Evolutionary conservation across 2,329 filamentous ascomycete genomes (phyloP).

Genomic region (Pyricularia sp.): DNA sequence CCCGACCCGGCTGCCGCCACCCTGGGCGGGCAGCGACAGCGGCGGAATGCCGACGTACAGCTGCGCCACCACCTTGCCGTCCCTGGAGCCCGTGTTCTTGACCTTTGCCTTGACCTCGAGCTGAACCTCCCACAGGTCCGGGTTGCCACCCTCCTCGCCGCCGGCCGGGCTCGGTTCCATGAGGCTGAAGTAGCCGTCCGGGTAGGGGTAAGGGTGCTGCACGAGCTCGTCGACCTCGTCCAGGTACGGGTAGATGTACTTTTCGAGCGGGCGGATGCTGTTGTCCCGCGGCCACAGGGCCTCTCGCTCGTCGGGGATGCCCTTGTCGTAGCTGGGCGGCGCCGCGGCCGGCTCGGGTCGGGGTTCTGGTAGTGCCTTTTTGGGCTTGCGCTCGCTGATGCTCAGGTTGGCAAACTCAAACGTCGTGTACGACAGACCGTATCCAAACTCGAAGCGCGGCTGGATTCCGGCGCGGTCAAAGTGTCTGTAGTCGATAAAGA

Average conservation of each 20-base stretch:
- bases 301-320: conserved; percentile 43
- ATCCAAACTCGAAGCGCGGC: conserved; percentile 81
- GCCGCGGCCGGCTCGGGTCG: conserved; percentile 28
- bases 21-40: background rate
- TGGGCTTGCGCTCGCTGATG: conserved; percentile 35
- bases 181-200: conserved; percentile 40
- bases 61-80: conserved; percentile 35
- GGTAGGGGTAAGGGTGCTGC: conserved; percentile 35
- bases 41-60: conserved; percentile 35
- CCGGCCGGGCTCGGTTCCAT: conserved; percentile 53
- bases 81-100: conserved; percentile 39
- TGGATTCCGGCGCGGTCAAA: conserved; percentile 69
- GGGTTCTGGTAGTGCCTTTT: conserved; percentile 28
- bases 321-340: conserved; percentile 46
- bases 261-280: conserved; percentile 48
- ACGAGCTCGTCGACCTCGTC: conserved; percentile 34
- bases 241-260: conserved; percentile 69
- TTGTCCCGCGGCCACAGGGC: conserved; percentile 47
- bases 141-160: conserved; percentile 60
- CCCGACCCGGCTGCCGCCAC: background rate
- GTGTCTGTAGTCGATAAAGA: conserved; percentile 84
- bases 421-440: conserved; percentile 71
- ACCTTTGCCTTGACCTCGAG: conserved; percentile 40
- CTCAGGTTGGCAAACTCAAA: conserved; percentile 53
- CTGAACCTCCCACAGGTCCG: conserved; percentile 51